Percentiles rank a stretch among this genome's conserved stretches.
phyloP scores from a whole-genome alignment of 169 alveolate genomes.

The Plasmodium adleri region DNA sequence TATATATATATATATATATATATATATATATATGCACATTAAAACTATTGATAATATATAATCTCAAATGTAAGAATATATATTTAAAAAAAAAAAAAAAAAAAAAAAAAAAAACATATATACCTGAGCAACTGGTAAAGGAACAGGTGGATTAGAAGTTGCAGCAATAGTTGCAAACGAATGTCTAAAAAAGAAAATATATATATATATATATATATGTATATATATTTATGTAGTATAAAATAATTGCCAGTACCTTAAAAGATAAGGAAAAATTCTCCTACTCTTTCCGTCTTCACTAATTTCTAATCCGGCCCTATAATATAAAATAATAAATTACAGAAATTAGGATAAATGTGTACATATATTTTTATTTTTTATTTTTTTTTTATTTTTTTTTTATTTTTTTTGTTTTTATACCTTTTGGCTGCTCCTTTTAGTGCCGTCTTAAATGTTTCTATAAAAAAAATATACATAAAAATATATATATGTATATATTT shows the following conservation, averaged over 20 bases:
- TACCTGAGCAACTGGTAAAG: constrained; percentile 86
- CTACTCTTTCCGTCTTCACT: constrained; percentile 81
- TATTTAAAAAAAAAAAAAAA: background rate
- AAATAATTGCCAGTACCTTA: constrained; percentile 48
- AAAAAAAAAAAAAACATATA: background rate
- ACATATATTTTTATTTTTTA: too few species aligned
- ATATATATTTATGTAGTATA: too few species aligned
- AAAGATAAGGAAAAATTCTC: constrained; percentile 81
- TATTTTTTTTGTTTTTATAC: constrained; percentile 16
- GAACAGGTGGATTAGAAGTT: constrained; percentile 85
- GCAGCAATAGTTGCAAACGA: constrained; percentile 86
- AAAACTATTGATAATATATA: background rate
- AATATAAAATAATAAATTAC: background rate
- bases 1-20: background rate
- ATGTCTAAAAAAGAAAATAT: constrained; percentile 66
- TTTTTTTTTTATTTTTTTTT: too few species aligned
- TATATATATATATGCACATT: background rate
- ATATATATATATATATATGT: too few species aligned
- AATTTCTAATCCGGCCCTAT: constrained; percentile 80
- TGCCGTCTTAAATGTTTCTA: constrained; percentile 83
- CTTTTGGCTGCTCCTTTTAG: constrained; percentile 83
- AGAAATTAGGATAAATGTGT: background rate
- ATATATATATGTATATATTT: background rate
- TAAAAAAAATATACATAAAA: background rate
- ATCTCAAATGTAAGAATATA: background rate